Evolutionary conservation across 257 asterid genomes (phyloP), one percentile per base, ranked within the genome.

Genomic region (Rhazya stricta): DNA sequence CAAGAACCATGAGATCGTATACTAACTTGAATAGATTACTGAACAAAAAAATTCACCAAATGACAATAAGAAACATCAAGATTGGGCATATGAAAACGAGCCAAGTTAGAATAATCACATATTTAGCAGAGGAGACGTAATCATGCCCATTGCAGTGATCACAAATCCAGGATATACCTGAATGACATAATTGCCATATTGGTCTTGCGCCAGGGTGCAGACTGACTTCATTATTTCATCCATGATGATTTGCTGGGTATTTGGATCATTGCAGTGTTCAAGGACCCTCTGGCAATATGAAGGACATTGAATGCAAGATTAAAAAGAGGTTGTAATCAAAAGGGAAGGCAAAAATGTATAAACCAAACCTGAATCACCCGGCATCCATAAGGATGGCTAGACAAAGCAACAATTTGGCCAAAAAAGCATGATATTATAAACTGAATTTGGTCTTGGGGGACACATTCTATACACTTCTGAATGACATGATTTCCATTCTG

Each of bases 401-500:
- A 91, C 79, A 94, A 72, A 74, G 91, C 76, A 76, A 88, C 91
- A 32, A 91, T 90, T 85, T 94, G 91, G 9, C 97, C 97, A 32
- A 85, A 75, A 70, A 94, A 87, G 21, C 97, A 85, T 21, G 91
- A 81, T 77, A 88, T 77, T 51, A 94, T 94, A 63, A 88, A 89
- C 54, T 89, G 90, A 53, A 89, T 90, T 37, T 74, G 82, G 78
- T 88, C 86, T 76, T 88, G 91, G 65, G 98, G 97, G 32, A 94
- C 79, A 65, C 92, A 83, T 76, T 94, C 97, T 27, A 94, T 90
- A 86, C 97, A 90, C 77, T 91, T 94, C 77, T 94, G 98, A 75
- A 94, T 89, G 10, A 90, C 98, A 13, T 94, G 98, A 78, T 94
- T 94, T 25, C 98, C 98, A 9, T 91, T 94, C 79, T 91, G 98